phyloP scores from a whole-genome alignment of 192 early-diverging fungal species.

The Coemansia sp. region DNA sequence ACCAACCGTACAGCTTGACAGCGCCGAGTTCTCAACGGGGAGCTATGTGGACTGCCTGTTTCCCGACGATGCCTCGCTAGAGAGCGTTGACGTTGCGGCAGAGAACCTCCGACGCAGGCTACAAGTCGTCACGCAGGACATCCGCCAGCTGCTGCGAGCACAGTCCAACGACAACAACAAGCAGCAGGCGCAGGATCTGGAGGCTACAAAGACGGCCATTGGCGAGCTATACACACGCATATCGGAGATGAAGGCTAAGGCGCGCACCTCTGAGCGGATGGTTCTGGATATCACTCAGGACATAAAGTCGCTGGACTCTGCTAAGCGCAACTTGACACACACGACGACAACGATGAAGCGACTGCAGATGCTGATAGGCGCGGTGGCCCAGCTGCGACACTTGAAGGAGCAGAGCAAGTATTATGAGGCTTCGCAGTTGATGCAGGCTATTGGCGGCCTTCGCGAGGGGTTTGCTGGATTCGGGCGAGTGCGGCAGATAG shows the following conservation, averaged over 20 bases:
- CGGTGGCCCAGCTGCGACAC: conserved; percentile 68
- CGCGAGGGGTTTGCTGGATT: conserved; percentile 73
- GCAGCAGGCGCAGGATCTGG: conserved; percentile 63
- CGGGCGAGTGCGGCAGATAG: conserved; percentile 73
- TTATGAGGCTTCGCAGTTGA: conserved; percentile 70
- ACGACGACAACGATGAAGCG: conserved; percentile 80
- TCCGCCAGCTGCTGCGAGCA: conserved; percentile 66
- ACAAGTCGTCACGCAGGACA: conserved; percentile 59
- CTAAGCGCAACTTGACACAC: conserved; percentile 84
- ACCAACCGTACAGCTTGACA: conserved; percentile 12
- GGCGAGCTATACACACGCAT: conserved; percentile 69
- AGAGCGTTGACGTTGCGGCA: conserved; percentile 62
- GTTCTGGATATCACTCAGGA: conserved; percentile 96
- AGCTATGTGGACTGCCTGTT: conserved; percentile 81
- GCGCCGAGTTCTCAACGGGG: conserved; percentile 64
- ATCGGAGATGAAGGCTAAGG: conserved; percentile 80
- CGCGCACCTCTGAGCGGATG: conserved; percentile 78
- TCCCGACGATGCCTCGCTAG: conserved; percentile 57
- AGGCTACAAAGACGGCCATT: conserved; percentile 72
- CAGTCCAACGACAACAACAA: conserved; percentile 62
- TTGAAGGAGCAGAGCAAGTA: conserved; percentile 72
- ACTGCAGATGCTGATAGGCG: conserved; percentile 84
- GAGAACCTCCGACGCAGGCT: conserved; percentile 62
- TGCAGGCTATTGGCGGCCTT: conserved; percentile 80
- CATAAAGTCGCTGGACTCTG: conserved; percentile 90